A percentile compares a stretch with the other conserved stretches of the same genome.
phyloP scores from a whole-genome alignment of 345 rosid genomes.

The Populus simonii region DNA sequence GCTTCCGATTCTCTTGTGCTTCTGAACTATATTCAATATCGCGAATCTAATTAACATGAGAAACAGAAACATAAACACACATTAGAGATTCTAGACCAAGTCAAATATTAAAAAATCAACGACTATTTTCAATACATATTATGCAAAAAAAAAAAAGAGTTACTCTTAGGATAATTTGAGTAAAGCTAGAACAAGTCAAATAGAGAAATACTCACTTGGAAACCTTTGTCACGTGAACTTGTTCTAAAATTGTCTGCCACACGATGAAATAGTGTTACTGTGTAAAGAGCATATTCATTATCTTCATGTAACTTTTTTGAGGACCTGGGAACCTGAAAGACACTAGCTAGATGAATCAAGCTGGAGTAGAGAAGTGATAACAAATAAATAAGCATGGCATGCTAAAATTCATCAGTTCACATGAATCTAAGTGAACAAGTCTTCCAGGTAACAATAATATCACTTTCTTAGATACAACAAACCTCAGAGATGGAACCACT shows the following conservation, averaged over 20 bases:
- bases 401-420: neutral
- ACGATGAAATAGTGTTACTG: slow-evolving; percentile 79
- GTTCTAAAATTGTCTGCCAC: slow-evolving; percentile 90
- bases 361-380: neutral
- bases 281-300: slow-evolving; percentile 95
- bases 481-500: neutral
- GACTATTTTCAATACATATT: neutral
- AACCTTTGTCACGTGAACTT: slow-evolving; percentile 78
- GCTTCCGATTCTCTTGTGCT: slow-evolving; percentile 80
- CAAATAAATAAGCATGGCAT: neutral
- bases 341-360: slow-evolving; percentile 2
- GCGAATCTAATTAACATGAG: slow-evolving; percentile 54
- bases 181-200: slow-evolving; percentile 8
- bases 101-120: neutral
- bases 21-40: slow-evolving; percentile 89
- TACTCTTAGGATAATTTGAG: neutral
- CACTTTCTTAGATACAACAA: neutral
- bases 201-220: slow-evolving; percentile 62
- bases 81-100: slow-evolving; percentile 3
- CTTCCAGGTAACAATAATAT: neutral
- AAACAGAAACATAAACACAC: neutral
- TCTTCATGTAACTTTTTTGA: slow-evolving; percentile 91
- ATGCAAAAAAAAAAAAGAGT: neutral
- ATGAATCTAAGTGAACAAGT: neutral
- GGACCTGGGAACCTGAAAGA: slow-evolving; percentile 90